Percentiles rank a stretch among this genome's conserved stretches.
phyloP scores from a whole-genome alignment of 345 rosid genomes.

The Microthlaspi erraticum region DNA sequence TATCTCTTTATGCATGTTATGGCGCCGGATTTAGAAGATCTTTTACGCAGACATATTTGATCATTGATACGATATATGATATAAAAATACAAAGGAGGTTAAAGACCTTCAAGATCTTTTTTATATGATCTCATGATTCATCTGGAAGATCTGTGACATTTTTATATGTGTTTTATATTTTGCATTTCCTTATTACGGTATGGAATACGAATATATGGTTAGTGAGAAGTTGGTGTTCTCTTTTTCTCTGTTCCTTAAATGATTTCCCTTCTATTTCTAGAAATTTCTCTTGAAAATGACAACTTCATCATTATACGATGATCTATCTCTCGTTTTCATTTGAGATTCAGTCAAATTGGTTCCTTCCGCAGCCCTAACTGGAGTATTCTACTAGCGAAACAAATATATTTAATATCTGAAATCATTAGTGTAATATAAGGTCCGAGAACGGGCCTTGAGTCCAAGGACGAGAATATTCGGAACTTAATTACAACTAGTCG shows the following conservation, averaged over 20 bases:
- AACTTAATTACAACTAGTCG: no score
- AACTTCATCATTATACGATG: conserved; percentile 21
- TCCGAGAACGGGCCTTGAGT: neutral
- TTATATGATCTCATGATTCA: conserved; percentile 32
- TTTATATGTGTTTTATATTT: neutral
- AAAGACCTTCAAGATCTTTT: conserved; percentile 25
- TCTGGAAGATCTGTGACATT: conserved; percentile 29
- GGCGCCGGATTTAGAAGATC: conserved; percentile 48
- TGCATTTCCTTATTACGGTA: conserved; percentile 31
- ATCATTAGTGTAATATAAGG: neutral
- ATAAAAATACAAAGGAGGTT: conserved; percentile 4
- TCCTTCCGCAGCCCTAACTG: neutral
- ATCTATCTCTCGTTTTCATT: conserved; percentile 19
- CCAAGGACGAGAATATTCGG: no score
- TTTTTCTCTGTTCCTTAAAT: conserved; percentile 3
- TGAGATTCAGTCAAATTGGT: conserved; percentile 13
- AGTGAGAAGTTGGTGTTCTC: conserved; percentile 40
- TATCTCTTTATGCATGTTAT: conserved; percentile 42
- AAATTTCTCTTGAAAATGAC: conserved; percentile 30
- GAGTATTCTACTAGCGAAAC: neutral
- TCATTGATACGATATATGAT: conserved; percentile 1
- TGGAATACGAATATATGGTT: conserved; percentile 40
- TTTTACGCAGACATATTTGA: conserved; percentile 42
- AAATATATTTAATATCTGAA: neutral
- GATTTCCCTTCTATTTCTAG: neutral